Base-by-base conservation (phyloP, 805 yeast species). In the Metschnikowia kofuensis region DNA sequence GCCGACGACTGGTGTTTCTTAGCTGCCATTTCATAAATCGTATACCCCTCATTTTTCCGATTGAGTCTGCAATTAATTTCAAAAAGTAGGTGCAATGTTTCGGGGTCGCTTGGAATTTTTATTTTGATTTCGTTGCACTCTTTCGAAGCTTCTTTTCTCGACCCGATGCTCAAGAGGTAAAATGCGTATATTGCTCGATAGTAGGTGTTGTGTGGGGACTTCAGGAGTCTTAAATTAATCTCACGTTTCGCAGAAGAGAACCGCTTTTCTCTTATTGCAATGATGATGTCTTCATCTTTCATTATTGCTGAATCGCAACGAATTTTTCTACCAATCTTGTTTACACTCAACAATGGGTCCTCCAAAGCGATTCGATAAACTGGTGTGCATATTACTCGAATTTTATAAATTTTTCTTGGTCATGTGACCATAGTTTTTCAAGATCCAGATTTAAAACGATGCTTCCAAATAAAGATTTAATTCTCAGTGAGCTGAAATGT, bases 131-230 rank as follows among this genome's bases (percentile, higher is more conserved):
- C 48, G 46, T 67, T 49, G 27, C 65, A 51, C 52, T 69, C 65
- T 46, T 67, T 38, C 42, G 65, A 11, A 1, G 80, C 75, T 40
- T 64, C 68, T 2, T 56, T 51, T 8, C 54, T 48, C 29, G 70
- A 57, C 13, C 77, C 76, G 15, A 59, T 59, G 35, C 64, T 58
- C 29, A 66, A 67, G 14, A 67, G 58, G 9, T 70, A 57, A 42
- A 68, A 68, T 34, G 70, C 63, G 42, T 68, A 65, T 41, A 80
- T 62, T 1, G 81, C 85, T 45, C 67, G 64, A 67, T 78, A 80
- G 54, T 78, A 81, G 6, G 81, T 72, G 30, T 79, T 72, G 29
- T 78, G 74, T 2, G 96, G 94, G 43, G 69, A 70, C 59, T 79
- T 78, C 40, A 72, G 69, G 47, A 80, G 64, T 57, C 82, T 78